Evolutionary conservation across 2,329 filamentous ascomycete species (phyloP).

Genomic region (Calonectria pteridis): DNA sequence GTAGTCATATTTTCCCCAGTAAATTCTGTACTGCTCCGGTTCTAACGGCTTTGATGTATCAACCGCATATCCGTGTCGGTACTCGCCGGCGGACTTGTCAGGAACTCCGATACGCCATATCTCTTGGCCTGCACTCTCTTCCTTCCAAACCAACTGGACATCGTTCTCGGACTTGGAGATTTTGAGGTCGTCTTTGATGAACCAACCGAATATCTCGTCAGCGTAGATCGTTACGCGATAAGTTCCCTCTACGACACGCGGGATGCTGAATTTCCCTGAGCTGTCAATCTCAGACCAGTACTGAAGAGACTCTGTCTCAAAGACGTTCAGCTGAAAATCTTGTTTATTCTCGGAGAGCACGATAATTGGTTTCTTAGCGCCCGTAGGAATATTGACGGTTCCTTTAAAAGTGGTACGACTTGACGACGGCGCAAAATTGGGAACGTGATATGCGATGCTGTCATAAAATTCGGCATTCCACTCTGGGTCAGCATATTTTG

Average conservation of each 20-base stretch:
- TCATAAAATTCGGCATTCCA: slow-evolving; percentile 75
- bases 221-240: slow-evolving; percentile 75
- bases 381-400: slow-evolving; percentile 63
- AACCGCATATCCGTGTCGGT: slow-evolving; percentile 65
- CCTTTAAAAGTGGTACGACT: slow-evolving; percentile 64
- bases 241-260: slow-evolving; percentile 66
- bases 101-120: slow-evolving; percentile 74
- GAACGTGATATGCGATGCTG: slow-evolving; percentile 68
- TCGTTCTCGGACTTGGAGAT: slow-evolving; percentile 53
- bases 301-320: slow-evolving; percentile 67
- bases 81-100: slow-evolving; percentile 72
- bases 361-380: slow-evolving; percentile 65
- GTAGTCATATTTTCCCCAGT: slow-evolving; percentile 73
- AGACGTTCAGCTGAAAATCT: slow-evolving; percentile 57
- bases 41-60: slow-evolving; percentile 62
- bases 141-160: slow-evolving; percentile 59
- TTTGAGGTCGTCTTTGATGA: slow-evolving; percentile 63
- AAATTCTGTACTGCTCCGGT: slow-evolving; percentile 70
- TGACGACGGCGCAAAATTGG: slow-evolving; percentile 68
- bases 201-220: slow-evolving; percentile 72
- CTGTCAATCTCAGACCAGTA: slow-evolving; percentile 70
- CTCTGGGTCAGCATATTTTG: slow-evolving; percentile 60
- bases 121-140: slow-evolving; percentile 69
- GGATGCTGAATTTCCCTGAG: slow-evolving; percentile 63
- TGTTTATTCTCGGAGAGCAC: slow-evolving; percentile 57